Percentiles rank a stretch among this genome's conserved stretches.
Evolutionary conservation across 345 rosid genomes (phyloP).

Genomic region (Ceriops decandra): DNA sequence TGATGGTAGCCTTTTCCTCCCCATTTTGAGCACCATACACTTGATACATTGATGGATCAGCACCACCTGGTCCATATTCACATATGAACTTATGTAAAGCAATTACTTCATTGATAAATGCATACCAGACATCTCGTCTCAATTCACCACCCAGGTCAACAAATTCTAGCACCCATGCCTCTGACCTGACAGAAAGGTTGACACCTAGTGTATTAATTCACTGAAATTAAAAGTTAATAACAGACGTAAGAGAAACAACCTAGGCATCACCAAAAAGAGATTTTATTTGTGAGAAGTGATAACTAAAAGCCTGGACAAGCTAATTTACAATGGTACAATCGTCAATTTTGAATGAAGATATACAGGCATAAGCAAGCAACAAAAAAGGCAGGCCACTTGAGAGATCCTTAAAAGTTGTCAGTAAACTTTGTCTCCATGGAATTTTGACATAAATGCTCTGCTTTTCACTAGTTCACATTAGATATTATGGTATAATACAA

Average conservation of each 20-base stretch:
- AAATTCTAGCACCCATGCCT: slow-evolving; percentile 84
- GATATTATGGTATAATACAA: too few relatives aligned
- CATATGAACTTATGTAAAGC: slow-evolving; percentile 68
- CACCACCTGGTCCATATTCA: slow-evolving; percentile 72
- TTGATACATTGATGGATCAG: slow-evolving; percentile 50
- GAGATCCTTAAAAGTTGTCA: not conserved
- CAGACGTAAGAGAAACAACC: not conserved
- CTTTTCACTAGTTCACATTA: too few relatives aligned
- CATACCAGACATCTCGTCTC: slow-evolving; percentile 95
- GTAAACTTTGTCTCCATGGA: not conserved
- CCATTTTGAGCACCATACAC: slow-evolving; percentile 84
- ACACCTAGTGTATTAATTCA: slow-evolving; percentile 5
- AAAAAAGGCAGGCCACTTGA: not conserved
- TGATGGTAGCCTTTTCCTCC: slow-evolving; percentile 60
- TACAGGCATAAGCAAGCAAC: not conserved
- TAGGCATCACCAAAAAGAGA: not conserved
- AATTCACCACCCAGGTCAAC: slow-evolving; percentile 94
- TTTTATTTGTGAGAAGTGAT: not conserved
- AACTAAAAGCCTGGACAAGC: not conserved
- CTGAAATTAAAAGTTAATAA: not conserved
- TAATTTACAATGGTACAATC: not conserved
- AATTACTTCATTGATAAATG: slow-evolving; percentile 72
- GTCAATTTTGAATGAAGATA: not conserved
- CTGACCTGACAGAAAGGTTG: slow-evolving; percentile 45
- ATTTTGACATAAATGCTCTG: too few relatives aligned